Evolutionary conservation across 768 basidiomycete species (phyloP), one percentile per base, ranked within the genome.

Genomic region (Dentipellis fragilis): DNA sequence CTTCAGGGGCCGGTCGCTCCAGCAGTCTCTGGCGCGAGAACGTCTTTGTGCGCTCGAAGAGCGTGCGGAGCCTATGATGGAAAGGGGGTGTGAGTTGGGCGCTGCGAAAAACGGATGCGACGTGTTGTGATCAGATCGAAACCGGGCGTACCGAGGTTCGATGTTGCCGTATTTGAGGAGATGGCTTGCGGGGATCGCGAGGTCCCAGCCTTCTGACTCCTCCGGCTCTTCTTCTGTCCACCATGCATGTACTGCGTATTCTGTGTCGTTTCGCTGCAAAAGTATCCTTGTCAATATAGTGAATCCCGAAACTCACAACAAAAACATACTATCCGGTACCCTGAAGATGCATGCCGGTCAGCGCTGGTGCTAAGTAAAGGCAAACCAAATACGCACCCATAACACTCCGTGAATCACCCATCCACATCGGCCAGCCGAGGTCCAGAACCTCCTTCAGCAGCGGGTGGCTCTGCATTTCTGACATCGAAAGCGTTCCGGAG

Each of bases 321-420:
- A 29, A 17, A 6, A 56, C 60, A 38, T 54, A 61, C 60, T 45
- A 57, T 54, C 12, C 58, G 58, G 54, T 61, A 57, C 19, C 46
- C 60, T 61, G 37, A 22, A 23, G 38, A 23, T 51, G 34, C 10
- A 46, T 19, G 23, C 11, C 22, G 49, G 8, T 36, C 38, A 35
- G 14, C 21, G 46, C 17, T n/a, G 2, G 19, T 50, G 19, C 23
- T 29, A 29, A 29, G 16, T 40, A 40, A 17, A 38, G 12, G 10
- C 10, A 14, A 34, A 39, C 35, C 10, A 38, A 35, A 17, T 21
- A 57, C 60, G 11, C n/a, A 61, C 60, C 58, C 21, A 49, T 34
- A n/a, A 40, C 38, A 42, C 37, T 42, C n/a, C 52, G 52, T 29
- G 47, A 38, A 17, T 54, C n/a, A 16, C 60, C 60, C 1, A 61